phyloP scores from a whole-genome alignment of 1,284 basidiomycete species.

The Peniophora sp. region DNA sequence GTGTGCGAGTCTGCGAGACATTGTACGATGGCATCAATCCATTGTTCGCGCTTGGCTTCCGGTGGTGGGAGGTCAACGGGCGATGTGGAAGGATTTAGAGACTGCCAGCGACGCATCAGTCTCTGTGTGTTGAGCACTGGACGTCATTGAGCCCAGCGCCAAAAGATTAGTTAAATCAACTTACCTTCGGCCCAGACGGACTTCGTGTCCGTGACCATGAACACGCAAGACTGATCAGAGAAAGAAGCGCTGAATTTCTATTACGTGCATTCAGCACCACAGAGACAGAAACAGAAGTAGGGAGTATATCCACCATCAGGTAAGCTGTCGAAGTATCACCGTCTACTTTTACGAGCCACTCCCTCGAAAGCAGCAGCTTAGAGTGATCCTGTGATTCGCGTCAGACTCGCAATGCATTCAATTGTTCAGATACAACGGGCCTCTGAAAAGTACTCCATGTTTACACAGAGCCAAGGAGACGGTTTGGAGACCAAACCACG shows the following conservation, averaged over 20 bases:
- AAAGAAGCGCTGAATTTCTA: constrained; percentile 55
- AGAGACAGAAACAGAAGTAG: too few species aligned
- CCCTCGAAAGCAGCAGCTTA: constrained; percentile 48
- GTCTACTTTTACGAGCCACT: constrained; percentile 67
- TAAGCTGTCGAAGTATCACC: constrained; percentile 52
- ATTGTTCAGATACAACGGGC: too few species aligned
- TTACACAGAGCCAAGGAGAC: too few species aligned
- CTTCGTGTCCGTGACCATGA: constrained; percentile 68
- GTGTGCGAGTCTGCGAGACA: constrained; percentile 49
- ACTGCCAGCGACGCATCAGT: constrained; percentile 59
- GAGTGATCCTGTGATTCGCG: constrained; percentile 38
- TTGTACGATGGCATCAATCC: constrained; percentile 33
- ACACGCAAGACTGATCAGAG: constrained; percentile 44
- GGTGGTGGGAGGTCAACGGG: constrained; percentile 17
- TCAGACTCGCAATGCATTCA: too few species aligned
- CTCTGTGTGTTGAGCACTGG: constrained; percentile 51
- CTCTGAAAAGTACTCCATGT: too few species aligned
- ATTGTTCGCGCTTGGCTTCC: constrained; percentile 36
- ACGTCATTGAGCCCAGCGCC: background rate
- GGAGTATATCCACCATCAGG: constrained; percentile 45
- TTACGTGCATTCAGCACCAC: background rate
- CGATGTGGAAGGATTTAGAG: constrained; percentile 32
- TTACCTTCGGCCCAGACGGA: constrained; percentile 69
- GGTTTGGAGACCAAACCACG: too few species aligned
- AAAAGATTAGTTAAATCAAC: background rate